A percentile compares a stretch with the other conserved stretches of the same genome.
Evolutionary conservation across 768 basidiomycete genomes (phyloP).

Genomic region (Suillus hirtellus): DNA sequence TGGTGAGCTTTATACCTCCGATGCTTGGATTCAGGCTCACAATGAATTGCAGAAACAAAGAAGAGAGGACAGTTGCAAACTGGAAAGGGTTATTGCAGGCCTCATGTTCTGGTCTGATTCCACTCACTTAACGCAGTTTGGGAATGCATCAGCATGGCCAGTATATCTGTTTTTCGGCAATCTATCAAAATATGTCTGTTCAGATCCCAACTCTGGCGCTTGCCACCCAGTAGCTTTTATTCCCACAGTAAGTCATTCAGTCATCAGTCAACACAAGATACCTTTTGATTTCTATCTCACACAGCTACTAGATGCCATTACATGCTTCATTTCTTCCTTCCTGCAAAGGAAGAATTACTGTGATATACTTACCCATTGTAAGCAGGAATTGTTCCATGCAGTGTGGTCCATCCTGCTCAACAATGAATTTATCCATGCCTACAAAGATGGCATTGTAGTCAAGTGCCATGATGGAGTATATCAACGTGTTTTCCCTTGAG

Average conservation of each 20-base stretch:
- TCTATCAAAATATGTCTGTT: constrained; percentile 41
- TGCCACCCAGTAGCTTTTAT: constrained; percentile 46
- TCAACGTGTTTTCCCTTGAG: too few species aligned
- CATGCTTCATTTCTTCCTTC: too few species aligned
- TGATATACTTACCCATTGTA: too few species aligned
- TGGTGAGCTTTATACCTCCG: constrained; percentile 36
- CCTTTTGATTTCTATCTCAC: too few species aligned
- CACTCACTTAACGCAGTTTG: constrained; percentile 25
- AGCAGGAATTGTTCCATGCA: too few species aligned
- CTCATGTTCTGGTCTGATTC: constrained; percentile 10
- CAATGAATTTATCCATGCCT: too few species aligned
- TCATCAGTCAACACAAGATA: too few species aligned
- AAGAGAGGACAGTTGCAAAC: constrained; percentile 20
- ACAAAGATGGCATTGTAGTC: too few species aligned
- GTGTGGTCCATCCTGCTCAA: too few species aligned
- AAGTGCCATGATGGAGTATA: too few species aligned
- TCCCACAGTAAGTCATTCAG: constrained; percentile 31
- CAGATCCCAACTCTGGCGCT: constrained; percentile 30
- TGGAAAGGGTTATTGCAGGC: constrained; percentile 13
- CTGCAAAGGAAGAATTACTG: too few species aligned
- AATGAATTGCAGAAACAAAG: constrained; percentile 28
- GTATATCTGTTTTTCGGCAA: constrained; percentile 21
- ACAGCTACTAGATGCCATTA: too few species aligned
- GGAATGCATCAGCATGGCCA: constrained; percentile 40
- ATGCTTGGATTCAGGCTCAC: constrained; percentile 33